A percentile compares a stretch with the other conserved stretches of the same genome.
Conservation (phyloP, 2,329 filamentous ascomycete species). For the Stagonosporopsis tanaceti region DNA sequence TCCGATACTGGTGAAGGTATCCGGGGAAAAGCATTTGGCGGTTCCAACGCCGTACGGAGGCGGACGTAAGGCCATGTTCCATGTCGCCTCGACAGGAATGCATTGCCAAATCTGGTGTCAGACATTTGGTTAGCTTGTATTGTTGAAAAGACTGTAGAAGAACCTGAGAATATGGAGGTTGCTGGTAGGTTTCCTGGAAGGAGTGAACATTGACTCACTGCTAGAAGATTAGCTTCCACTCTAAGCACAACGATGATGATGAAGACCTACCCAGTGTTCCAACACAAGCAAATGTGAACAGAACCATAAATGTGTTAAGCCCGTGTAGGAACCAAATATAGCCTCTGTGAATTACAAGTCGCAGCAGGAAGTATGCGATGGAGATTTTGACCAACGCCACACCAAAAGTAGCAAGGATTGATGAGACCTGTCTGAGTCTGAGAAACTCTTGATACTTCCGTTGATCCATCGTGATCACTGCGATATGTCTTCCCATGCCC, state of each 20-base stretch:
- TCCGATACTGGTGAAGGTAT: slow-evolving; percentile 54
- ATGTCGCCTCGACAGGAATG: slow-evolving; percentile 55
- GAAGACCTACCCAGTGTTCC: slow-evolving; percentile 47
- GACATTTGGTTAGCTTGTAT: background rate
- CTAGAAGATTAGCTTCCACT: background rate
- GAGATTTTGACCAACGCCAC: slow-evolving; percentile 60
- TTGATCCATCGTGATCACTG: slow-evolving; percentile 44
- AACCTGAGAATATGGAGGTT: background rate
- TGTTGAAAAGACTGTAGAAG: too few relatives aligned
- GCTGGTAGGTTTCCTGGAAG: background rate
- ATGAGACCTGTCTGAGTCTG: slow-evolving; percentile 55
- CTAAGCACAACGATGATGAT: background rate
- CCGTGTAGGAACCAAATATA: slow-evolving; percentile 49
- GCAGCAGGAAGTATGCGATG: slow-evolving; percentile 57
- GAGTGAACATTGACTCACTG: background rate
- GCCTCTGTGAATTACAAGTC: slow-evolving; percentile 51
- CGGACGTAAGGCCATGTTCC: slow-evolving; percentile 51
- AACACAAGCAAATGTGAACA: slow-evolving; percentile 54
- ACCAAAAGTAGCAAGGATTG: slow-evolving; percentile 57
- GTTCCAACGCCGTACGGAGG: slow-evolving; percentile 36
- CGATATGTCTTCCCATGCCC: slow-evolving; percentile 58
- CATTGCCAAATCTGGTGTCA: slow-evolving; percentile 54
- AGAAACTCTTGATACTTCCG: slow-evolving; percentile 47
- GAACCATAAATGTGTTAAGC: slow-evolving; percentile 54
- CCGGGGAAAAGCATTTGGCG: slow-evolving; percentile 55